phyloP scores from a whole-genome alignment of 2,329 filamentous ascomycete species.

The Amylocarpus encephaloides region DNA sequence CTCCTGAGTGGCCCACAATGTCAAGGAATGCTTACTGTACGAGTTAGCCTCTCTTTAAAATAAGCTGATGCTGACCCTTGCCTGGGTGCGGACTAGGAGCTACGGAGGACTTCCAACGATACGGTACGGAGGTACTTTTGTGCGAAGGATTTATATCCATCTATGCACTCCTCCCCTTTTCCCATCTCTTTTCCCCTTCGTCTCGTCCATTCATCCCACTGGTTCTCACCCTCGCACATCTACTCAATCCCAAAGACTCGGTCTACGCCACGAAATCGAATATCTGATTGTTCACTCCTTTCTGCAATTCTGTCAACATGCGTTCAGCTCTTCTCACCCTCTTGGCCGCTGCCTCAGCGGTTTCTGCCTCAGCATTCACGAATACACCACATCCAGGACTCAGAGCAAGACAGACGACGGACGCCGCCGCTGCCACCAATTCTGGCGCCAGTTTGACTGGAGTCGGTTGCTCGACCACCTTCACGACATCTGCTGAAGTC shows the following conservation, averaged over 20 bases:
- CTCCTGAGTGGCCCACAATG: no score
- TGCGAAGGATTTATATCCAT: constrained; percentile 1
- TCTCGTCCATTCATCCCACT: not conserved
- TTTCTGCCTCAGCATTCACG: not conserved
- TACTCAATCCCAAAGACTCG: not conserved
- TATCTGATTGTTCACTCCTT: not conserved
- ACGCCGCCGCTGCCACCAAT: not conserved
- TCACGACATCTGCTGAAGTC: constrained; percentile 6
- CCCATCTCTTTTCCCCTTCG: not conserved
- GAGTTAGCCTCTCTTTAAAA: no score
- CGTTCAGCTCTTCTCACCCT: not conserved
- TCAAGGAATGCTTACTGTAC: no score
- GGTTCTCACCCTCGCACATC: not conserved
- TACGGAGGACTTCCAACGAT: no score
- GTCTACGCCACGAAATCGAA: not conserved
- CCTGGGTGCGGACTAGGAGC: no score
- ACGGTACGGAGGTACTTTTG: no score
- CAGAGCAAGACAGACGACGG: not conserved
- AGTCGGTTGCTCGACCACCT: not conserved
- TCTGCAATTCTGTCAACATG: not conserved
- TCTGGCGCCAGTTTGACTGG: constrained; percentile 1
- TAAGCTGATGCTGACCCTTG: no score
- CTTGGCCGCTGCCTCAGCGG: not conserved
- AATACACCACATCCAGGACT: not conserved
- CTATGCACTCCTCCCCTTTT: no score